phyloP scores from a whole-genome alignment of 2,329 filamentous ascomycete species.

The Phyllosticta capitalensis region DNA sequence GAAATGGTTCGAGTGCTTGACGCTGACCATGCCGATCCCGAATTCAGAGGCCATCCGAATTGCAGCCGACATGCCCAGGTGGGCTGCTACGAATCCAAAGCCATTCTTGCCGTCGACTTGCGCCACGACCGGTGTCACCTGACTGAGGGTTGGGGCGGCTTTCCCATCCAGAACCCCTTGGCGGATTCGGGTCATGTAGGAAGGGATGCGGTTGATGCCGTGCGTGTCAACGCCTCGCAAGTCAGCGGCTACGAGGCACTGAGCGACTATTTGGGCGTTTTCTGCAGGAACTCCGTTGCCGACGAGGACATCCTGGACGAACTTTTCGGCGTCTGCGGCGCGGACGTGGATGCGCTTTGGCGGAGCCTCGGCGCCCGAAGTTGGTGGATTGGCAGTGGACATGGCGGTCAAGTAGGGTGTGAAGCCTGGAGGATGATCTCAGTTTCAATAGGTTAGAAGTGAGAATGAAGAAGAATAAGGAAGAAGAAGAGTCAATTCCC shows the following conservation, averaged over 20 bases:
- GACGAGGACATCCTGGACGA: constrained; percentile 46
- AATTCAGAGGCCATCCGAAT: constrained; percentile 54
- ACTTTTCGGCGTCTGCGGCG: constrained; percentile 27
- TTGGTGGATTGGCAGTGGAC: neutral
- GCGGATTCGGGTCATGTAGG: constrained; percentile 64
- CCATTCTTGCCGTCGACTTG: constrained; percentile 60
- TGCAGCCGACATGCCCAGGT: constrained; percentile 55
- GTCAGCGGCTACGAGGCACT: constrained; percentile 63
- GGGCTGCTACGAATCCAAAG: constrained; percentile 66
- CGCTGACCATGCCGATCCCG: constrained; percentile 66
- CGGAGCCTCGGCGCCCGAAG: neutral
- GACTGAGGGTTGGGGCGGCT: constrained; percentile 48
- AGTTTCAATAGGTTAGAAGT: neutral
- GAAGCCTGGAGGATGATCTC: neutral
- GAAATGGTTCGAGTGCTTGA: constrained; percentile 73
- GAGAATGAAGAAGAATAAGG: neutral
- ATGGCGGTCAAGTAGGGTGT: neutral
- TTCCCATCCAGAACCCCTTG: constrained; percentile 56
- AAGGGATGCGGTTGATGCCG: constrained; percentile 67
- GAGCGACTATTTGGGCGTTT: constrained; percentile 55
- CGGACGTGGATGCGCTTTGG: constrained; percentile 14
- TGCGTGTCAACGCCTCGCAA: constrained; percentile 73
- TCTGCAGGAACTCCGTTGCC: constrained; percentile 51
- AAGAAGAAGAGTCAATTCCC: neutral
- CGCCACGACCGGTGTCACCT: constrained; percentile 61